Evolutionary conservation across 768 basidiomycete species (phyloP), one percentile per base, ranked within the genome.

Genomic region (Kwoniella botswanensis): DNA sequence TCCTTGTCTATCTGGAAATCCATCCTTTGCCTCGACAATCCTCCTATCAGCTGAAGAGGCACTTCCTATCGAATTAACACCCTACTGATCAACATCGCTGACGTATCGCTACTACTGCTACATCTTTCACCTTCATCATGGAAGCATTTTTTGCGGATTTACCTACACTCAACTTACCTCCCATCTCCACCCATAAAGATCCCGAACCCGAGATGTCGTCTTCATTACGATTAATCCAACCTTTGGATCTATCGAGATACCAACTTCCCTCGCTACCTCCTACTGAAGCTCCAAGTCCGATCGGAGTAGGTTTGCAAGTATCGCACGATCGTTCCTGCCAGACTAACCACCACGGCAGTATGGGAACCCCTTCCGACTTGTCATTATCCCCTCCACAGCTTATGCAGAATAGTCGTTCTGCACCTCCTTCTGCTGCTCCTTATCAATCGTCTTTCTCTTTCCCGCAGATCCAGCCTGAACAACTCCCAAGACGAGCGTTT

Each of bases 181-280:
- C 22, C 15, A 58, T 26, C 57, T 26, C 26, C 13, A 58, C 2
- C 7, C 63, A 7, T 9, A 35, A 29, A 24, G 35, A 7, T 7
- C 21, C 35, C 41, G 41, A 56, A 17, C 11, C 41, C 29, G 54
- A 65, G n/a, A 65, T 56, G 54, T 15, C 9, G 4, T 41, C 54
- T 43, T 43, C 46, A 50, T 17, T 57, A 1, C 53, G 54, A n/a
- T 44, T 57, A 4, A 44, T 56, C 41, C 64, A 65, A 44, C 55
- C 64, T 10, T 22, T 65, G 21, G 64, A 65, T 43, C 41, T 57
- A 5, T 43, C 54, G 6, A 53, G 64, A 15, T 57, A 65, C 29
- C 64, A 56, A 4, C 41, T 43, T 22, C 64, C 64, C 35, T 56
- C 53, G 1, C 42, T 57, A 26, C 54, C 41, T 12, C 22, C 55